Evolutionary conservation across 768 basidiomycete genomes (phyloP).

Genomic region (Mrakia gelida): DNA sequence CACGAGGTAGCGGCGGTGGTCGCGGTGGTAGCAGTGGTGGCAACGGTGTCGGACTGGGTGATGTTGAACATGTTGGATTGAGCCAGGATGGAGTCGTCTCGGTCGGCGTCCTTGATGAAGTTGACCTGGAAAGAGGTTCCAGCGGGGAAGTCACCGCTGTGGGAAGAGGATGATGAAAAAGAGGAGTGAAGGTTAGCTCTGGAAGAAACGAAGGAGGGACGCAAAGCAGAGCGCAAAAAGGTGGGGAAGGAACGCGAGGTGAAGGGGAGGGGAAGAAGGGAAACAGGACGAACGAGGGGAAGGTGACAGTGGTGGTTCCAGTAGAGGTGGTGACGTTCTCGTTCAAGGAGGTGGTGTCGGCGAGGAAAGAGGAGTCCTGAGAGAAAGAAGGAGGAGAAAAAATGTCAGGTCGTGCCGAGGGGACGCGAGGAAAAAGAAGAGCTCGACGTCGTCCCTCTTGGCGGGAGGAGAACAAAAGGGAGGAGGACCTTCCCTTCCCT

Average conservation of each 20-base stretch:
- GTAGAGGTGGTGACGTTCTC: slow-evolving; percentile 55
- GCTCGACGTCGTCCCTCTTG: neutral
- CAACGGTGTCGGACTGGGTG: slow-evolving; percentile 39
- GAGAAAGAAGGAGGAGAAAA: slow-evolving; percentile 37
- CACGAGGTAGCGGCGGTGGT: slow-evolving; percentile 37
- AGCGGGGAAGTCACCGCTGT: slow-evolving; percentile 12
- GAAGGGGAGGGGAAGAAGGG: slow-evolving; percentile 41
- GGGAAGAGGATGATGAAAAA: neutral
- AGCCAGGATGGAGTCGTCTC: slow-evolving; percentile 58
- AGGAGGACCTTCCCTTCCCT: neutral
- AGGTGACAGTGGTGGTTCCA: slow-evolving; percentile 48
- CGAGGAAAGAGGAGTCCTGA: slow-evolving; percentile 38
- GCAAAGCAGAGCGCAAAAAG: neutral
- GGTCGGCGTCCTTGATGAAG: slow-evolving; percentile 53
- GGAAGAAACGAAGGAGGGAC: neutral
- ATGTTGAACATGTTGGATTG: slow-evolving; percentile 66
- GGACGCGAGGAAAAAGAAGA: slow-evolving; percentile 33
- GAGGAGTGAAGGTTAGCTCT: neutral
- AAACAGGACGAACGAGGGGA: slow-evolving; percentile 50
- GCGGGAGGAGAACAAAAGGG: too few relatives aligned
- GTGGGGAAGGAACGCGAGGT: slow-evolving; percentile 55
- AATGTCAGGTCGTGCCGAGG: slow-evolving; percentile 38
- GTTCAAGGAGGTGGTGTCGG: slow-evolving; percentile 52
- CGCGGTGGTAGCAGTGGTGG: slow-evolving; percentile 41
- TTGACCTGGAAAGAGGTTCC: slow-evolving; percentile 62